Base-by-base conservation (phyloP, 768 basidiomycete genomes). In the Rubroboletus satanas region DNA sequence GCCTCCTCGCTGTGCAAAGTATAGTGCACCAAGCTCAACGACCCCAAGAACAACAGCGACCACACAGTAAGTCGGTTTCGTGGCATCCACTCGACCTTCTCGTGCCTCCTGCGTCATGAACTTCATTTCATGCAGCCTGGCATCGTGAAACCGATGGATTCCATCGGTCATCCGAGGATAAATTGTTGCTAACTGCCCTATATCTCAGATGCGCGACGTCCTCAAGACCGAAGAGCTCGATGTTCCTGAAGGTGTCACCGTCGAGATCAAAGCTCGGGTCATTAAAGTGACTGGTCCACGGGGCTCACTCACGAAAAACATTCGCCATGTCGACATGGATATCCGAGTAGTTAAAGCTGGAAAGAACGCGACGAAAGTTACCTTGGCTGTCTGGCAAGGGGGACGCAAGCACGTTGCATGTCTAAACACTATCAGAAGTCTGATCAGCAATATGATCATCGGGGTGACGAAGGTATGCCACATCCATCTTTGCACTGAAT, bases 341-440 rank as follows among this genome's bases (percentile, higher is more conserved):
- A 87, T 95, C 73, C 84, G 87, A 69, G 74, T 93, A 48, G 73
- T 90, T 64, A 90, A 88, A 77, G 52, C 56, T 12, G 80, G 82
- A 70, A 87, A 93, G 77, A 78, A 79, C 63, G 83, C 81, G 61
- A 60, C 65, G 70, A 85, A 86, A 71, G 88, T 98, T 71, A 84
- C 83, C 58, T 83, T 98, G 67, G 90, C 93, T 56, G 91, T 99
- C 56, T 99, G 97, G 97, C 93, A 98, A 76, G 97, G 92, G 58
- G 89, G 85, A 60, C 87, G 97, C 71, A 99, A 99, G 80, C 97
- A 99, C 71, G 91, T 98, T 67, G 97, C 97, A 54, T 98, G 95
- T 80, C 79, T 99, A 62, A 85, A 95, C 63, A 99, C 97, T 36
- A 92, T 99, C 75, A 88, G 86, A 74, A 94, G 88, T 63, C 72